Conservation (phyloP, 306 rosid genomes). For the Malus fusca region DNA sequence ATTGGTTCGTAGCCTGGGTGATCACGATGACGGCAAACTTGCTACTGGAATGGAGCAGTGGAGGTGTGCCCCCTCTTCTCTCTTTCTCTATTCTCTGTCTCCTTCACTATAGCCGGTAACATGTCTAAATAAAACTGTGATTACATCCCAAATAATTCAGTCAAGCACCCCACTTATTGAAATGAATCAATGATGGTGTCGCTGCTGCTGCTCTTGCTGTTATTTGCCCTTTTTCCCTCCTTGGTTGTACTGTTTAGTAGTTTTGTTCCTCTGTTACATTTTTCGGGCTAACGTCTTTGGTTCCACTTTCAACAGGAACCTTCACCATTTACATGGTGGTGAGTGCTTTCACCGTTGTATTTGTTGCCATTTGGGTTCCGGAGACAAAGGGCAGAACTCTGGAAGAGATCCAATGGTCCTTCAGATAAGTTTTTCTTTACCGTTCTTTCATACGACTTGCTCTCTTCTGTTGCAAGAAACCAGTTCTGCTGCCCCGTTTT, state of each 20-base stretch:
- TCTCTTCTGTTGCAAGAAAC: background rate
- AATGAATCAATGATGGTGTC: background rate
- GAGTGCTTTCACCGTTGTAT: slow-evolving; percentile 50
- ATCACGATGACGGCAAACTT: slow-evolving; percentile 81
- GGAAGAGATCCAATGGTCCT: slow-evolving; percentile 83
- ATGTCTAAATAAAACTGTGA: background rate
- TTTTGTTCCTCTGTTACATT: background rate
- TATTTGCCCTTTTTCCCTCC: background rate
- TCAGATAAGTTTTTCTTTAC: slow-evolving; percentile 54
- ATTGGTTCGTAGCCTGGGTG: slow-evolving; percentile 68
- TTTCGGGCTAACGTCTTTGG: background rate
- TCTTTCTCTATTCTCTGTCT: background rate
- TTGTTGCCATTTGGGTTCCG: slow-evolving; percentile 76
- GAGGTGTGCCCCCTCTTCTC: slow-evolving; percentile 49
- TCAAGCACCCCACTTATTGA: background rate
- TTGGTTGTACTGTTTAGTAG: background rate
- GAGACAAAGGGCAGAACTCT: slow-evolving; percentile 91
- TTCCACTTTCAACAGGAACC: slow-evolving; percentile 57
- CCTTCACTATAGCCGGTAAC: background rate
- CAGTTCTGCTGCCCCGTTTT: slow-evolving; percentile 12
- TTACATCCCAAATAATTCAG: background rate
- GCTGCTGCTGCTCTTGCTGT: background rate
- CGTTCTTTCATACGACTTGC: background rate
- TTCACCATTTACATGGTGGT: slow-evolving; percentile 66
- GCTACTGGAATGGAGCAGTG: slow-evolving; percentile 79